Conservation (phyloP, 2,329 filamentous ascomycete species). For the Verticillium longisporum region DNA sequence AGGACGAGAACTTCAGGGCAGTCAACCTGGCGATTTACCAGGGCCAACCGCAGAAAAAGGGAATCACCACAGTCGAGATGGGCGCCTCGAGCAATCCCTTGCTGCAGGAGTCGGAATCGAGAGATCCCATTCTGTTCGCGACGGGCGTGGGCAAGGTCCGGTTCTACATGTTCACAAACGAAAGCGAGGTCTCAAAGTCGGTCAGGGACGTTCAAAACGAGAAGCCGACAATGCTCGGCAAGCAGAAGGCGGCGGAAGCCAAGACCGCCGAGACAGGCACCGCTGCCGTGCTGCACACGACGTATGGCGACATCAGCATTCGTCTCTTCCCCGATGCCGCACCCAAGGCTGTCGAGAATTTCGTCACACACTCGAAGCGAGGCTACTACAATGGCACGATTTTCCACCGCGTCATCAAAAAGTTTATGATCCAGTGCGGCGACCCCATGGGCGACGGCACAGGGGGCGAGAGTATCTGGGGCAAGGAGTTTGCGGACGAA, state of each 20-base stretch:
- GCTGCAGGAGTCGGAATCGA: slow-evolving; percentile 81
- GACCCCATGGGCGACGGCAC: slow-evolving; percentile 86
- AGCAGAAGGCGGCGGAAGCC: slow-evolving; percentile 47
- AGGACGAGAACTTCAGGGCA: slow-evolving; percentile 80
- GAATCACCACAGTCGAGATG: slow-evolving; percentile 91
- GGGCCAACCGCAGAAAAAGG: slow-evolving; percentile 91
- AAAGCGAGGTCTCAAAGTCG: slow-evolving; percentile 74
- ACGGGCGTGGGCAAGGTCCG: slow-evolving; percentile 83
- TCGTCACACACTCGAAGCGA: slow-evolving; percentile 80
- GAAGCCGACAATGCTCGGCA: slow-evolving; percentile 64
- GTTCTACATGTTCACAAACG: slow-evolving; percentile 98
- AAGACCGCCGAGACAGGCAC: slow-evolving; percentile 68
- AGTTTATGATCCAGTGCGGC: slow-evolving; percentile 94
- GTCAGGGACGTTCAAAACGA: slow-evolving; percentile 92
- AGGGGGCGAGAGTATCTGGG: slow-evolving; percentile 88
- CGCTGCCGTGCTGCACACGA: slow-evolving; percentile 83
- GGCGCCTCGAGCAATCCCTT: slow-evolving; percentile 91
- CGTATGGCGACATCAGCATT: slow-evolving; percentile 87
- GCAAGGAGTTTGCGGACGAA: slow-evolving; percentile 87
- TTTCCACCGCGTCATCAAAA: slow-evolving; percentile 93
- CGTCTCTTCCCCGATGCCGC: slow-evolving; percentile 89
- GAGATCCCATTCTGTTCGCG: slow-evolving; percentile 81
- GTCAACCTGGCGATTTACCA: slow-evolving; percentile 86
- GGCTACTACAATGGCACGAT: slow-evolving; percentile 98
- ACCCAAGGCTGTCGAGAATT: slow-evolving; percentile 94